Base-by-base conservation (phyloP, 1,139 yeast genomes). In the Scheffersomyces segobiensis region DNA sequence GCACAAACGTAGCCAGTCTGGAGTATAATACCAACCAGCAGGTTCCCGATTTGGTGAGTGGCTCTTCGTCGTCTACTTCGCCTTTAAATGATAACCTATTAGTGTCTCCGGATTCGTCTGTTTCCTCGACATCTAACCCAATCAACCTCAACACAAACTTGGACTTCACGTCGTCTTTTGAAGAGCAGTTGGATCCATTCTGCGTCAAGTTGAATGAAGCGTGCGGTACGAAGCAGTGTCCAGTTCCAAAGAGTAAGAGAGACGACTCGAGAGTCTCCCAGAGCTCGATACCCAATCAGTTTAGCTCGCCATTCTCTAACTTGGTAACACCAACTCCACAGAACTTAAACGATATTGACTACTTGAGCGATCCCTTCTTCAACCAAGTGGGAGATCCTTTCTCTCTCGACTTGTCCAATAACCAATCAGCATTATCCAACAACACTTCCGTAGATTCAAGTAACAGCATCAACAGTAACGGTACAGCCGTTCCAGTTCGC, bases 151-250 rank as follows among this genome's bases (percentile, higher is more conserved):
- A 54, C 47, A 46, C 54, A 26, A 58, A 57, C 46, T 60, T 62
- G 26, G 71, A 67, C 22, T 61, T 70, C 50, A 61, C 65, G 12
- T 63, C 65, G 19, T 69, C 68, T 42, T 81, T 79, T 62, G 83
- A 80, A 49, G 84, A 81, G 62, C 72, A 78, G 62, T 71, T 76
- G 20, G 82, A 80, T 62, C 88, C 87, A 54, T 93, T 93, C 68
- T 93, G 98, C 69, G 84, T 83, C 32, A 85, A 87, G 66, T 79
- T 93, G 65, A 84, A 85, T 62, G 83, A 87, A 70, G 98, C 93
- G 0, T 93, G 98, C 73, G 98, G 97, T 19, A 88, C 88, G n/a
- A 87, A 80, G 68, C 79, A 79, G 39, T 76, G 83, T 60, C 97
- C 97, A 3, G 72, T 87, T 8, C 97, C 97, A 8, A 83, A 84